Evolutionary conservation across 768 basidiomycete species (phyloP).

Genomic region (Tricholoma sp.): DNA sequence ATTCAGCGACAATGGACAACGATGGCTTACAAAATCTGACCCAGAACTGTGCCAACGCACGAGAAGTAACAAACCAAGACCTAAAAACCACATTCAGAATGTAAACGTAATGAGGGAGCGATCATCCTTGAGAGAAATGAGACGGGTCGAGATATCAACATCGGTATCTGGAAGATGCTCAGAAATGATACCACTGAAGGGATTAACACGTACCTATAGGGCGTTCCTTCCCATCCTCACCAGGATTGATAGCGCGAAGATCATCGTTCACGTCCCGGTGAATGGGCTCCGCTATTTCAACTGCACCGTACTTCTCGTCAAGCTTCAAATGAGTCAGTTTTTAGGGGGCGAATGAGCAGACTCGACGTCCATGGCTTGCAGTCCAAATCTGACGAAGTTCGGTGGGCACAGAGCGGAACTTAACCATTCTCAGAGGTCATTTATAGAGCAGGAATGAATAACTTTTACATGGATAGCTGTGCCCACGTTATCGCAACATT

Average conservation of each 20-base stretch:
- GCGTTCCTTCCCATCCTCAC: slow-evolving; percentile 6
- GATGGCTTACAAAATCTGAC: no score
- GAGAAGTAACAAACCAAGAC: no score
- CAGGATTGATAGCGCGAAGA: slow-evolving; percentile 12
- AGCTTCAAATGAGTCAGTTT: not conserved
- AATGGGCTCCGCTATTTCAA: slow-evolving; percentile 1
- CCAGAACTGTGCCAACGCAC: no score
- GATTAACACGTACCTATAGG: slow-evolving; percentile 2
- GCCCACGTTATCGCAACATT: no score
- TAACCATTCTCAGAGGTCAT: not conserved
- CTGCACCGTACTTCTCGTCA: not conserved
- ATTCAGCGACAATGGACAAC: no score
- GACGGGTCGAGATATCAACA: slow-evolving; percentile 41
- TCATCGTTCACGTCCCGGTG: slow-evolving; percentile 27
- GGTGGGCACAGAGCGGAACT: not conserved
- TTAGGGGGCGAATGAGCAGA: not conserved
- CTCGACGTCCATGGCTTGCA: not conserved
- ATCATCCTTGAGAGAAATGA: slow-evolving; percentile 46
- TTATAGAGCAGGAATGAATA: not conserved
- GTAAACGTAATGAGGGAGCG: no score
- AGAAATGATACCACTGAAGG: not conserved
- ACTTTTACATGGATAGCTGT: no score
- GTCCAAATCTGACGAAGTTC: not conserved
- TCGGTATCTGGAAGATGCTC: slow-evolving; percentile 32
- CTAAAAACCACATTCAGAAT: no score